Conservation (phyloP, 2,329 filamentous ascomycete genomes). For the Fusarium pseudograminearum region DNA sequence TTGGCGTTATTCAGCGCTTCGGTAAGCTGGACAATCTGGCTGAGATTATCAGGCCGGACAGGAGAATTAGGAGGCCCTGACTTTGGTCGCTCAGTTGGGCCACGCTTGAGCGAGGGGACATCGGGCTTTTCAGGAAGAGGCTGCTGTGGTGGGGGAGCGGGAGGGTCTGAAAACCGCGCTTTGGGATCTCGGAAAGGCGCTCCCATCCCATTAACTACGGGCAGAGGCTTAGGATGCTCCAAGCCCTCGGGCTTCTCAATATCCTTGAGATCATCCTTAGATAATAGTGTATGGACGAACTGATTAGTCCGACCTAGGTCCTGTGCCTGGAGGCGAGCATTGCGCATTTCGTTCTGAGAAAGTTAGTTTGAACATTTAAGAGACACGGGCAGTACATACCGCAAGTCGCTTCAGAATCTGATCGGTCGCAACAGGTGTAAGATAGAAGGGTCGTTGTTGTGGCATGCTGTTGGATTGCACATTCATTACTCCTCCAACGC, state of each 20-base stretch:
- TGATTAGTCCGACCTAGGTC: constrained; percentile 86
- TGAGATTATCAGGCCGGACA: constrained; percentile 68
- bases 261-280: constrained; percentile 75
- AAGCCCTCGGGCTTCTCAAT: constrained; percentile 63
- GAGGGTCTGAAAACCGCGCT: constrained; percentile 89
- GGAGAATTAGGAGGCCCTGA: constrained; percentile 67
- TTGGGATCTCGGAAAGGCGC: constrained; percentile 78
- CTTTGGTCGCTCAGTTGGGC: constrained; percentile 80
- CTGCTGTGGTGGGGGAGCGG: constrained; percentile 91
- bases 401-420: constrained; percentile 81
- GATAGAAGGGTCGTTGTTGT: constrained; percentile 85
- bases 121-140: constrained; percentile 95
- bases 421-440: constrained; percentile 91
- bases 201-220: constrained; percentile 64
- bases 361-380: constrained; percentile 36
- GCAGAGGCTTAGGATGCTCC: constrained; percentile 61
- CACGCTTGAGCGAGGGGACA: constrained; percentile 77
- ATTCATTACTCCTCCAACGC: constrained; percentile 54
- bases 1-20: constrained; percentile 87
- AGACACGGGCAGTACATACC: constrained; percentile 43
- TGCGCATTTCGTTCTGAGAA: constrained; percentile 85
- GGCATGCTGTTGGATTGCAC: constrained; percentile 69
- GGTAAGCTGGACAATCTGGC: constrained; percentile 85
- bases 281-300: constrained; percentile 81
- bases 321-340: constrained; percentile 86